These are phyloP conservation scores for Mariannaea sp. DNA, from an alignment of 2,329 filamentous ascomycete species.

Conservation along the genomic window DNA sequence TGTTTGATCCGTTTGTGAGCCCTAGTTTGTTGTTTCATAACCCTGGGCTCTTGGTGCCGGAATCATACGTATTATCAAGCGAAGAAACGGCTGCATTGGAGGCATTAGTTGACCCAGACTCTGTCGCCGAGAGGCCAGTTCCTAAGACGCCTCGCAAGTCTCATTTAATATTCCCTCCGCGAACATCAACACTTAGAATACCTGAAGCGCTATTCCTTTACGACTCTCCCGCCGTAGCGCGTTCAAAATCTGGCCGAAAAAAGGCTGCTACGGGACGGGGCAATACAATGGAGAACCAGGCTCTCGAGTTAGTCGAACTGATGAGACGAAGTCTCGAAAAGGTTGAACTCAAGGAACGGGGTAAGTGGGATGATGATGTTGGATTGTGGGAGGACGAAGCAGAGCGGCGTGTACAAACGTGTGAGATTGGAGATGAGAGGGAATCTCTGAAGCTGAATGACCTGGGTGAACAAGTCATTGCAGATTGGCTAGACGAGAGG, in stretches of 20 bases:
- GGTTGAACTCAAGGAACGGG: slow-evolving; percentile 50
- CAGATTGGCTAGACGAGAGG: slow-evolving; percentile 40
- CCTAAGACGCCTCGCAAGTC: slow-evolving; percentile 46
- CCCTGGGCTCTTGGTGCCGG: slow-evolving; percentile 52
- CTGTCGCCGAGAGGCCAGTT: background rate
- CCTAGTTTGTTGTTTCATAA: slow-evolving; percentile 63
- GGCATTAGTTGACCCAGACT: slow-evolving; percentile 31
- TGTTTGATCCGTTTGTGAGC: slow-evolving; percentile 66
- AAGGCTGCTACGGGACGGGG: slow-evolving; percentile 32
- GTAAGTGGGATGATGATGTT: slow-evolving; percentile 48
- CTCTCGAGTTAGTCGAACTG: slow-evolving; percentile 50
- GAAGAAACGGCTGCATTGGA: slow-evolving; percentile 36
- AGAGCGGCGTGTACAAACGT: slow-evolving; percentile 45
- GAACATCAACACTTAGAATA: slow-evolving; percentile 52
- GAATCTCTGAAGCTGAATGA: slow-evolving; percentile 35
- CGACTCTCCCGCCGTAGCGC: slow-evolving; percentile 40
- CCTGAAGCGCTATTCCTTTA: slow-evolving; percentile 56
- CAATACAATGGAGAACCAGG: slow-evolving; percentile 54
- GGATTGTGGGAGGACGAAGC: slow-evolving; percentile 43
- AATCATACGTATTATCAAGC: slow-evolving; percentile 47
- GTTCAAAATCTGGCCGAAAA: slow-evolving; percentile 20
- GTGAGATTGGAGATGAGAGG: slow-evolving; percentile 44
- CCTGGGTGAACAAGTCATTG: slow-evolving; percentile 35
- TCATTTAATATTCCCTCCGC: slow-evolving; percentile 54
- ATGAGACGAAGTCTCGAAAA: slow-evolving; percentile 56